Conservation (phyloP, 1,284 basidiomycete species). For the Ceratobasidium sp. region DNA sequence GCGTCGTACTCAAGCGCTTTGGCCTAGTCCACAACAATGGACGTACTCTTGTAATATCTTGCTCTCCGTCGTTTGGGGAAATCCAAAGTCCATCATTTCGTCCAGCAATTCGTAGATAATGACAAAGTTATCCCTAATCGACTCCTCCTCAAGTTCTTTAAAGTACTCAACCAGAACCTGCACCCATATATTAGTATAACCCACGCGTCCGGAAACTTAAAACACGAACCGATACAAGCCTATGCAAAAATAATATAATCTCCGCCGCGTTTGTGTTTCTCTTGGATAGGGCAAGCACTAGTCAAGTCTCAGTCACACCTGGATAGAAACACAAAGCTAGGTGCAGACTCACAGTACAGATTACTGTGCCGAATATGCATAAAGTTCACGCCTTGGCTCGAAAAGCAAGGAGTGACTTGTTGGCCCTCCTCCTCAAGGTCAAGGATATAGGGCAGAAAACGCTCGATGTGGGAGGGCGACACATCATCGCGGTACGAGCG, state of each 20-base stretch:
- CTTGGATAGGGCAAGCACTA: constrained; percentile 95
- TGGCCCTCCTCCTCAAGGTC: constrained; percentile 98
- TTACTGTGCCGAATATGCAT: constrained; percentile 99
- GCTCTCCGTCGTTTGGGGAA: constrained; percentile 98
- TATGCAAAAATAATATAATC: constrained; percentile 96
- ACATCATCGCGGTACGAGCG: constrained; percentile 98
- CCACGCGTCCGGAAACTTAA: neutral
- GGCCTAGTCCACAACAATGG: neutral
- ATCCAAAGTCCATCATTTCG: constrained; percentile 99
- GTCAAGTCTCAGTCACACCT: constrained; percentile 3
- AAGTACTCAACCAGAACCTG: constrained; percentile 97
- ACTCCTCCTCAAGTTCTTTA: constrained; percentile 99
- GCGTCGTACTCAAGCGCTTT: neutral
- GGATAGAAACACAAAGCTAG: neutral
- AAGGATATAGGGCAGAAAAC: constrained; percentile 92
- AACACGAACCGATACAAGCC: constrained; percentile 67
- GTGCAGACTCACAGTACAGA: constrained; percentile 87
- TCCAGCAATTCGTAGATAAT: constrained; percentile 98
- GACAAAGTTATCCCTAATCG: constrained; percentile 98
- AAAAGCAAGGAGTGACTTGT: constrained; percentile 95
- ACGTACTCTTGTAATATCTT: constrained; percentile 97
- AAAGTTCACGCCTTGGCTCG: constrained; percentile 93
- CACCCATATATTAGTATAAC: constrained; percentile 46
- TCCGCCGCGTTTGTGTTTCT: constrained; percentile 97
- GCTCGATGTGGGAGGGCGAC: constrained; percentile 86